Evolutionary conservation across 2,329 filamentous ascomycete genomes (phyloP).

Genomic region (Aspergillus carbonarius): DNA sequence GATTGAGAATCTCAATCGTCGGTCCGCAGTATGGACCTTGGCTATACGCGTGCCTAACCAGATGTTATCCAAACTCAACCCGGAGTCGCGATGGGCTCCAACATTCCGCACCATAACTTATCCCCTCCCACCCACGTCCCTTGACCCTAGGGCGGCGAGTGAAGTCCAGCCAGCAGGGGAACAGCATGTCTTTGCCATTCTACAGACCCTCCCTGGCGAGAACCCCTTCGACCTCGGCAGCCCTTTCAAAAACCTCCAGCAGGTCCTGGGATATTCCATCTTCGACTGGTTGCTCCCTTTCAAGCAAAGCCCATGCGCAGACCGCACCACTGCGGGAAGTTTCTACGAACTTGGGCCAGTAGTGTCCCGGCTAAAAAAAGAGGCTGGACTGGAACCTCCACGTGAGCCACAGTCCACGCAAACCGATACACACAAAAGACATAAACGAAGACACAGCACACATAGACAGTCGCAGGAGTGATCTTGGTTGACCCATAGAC

Average conservation of each 20-base stretch:
- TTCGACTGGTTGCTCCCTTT: slow-evolving; percentile 82
- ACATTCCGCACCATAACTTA: slow-evolving; percentile 44
- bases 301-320: slow-evolving; percentile 69
- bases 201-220: slow-evolving; percentile 69
- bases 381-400: slow-evolving; percentile 39
- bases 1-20: slow-evolving; percentile 70
- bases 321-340: slow-evolving; percentile 64
- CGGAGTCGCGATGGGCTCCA: slow-evolving; percentile 36
- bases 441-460: slow-evolving; percentile 17
- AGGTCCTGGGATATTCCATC: slow-evolving; percentile 71
- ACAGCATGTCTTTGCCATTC: slow-evolving; percentile 72
- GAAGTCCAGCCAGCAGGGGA: slow-evolving; percentile 39
- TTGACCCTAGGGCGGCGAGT: slow-evolving; percentile 16
- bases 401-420: background rate
- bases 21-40: slow-evolving; percentile 65
- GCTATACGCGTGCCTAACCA: slow-evolving; percentile 67
- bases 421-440: slow-evolving; percentile 1
- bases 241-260: slow-evolving; percentile 66
- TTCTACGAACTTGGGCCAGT: slow-evolving; percentile 67
- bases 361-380: slow-evolving; percentile 56
- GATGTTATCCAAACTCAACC: slow-evolving; percentile 33
- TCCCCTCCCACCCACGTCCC: slow-evolving; percentile 33
- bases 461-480: slow-evolving; percentile 7
- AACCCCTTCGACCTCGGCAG: slow-evolving; percentile 82
- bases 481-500: slow-evolving; percentile 1